Evolutionary conservation across 805 yeast species (phyloP).

Genomic region (Candida xyloterini): DNA sequence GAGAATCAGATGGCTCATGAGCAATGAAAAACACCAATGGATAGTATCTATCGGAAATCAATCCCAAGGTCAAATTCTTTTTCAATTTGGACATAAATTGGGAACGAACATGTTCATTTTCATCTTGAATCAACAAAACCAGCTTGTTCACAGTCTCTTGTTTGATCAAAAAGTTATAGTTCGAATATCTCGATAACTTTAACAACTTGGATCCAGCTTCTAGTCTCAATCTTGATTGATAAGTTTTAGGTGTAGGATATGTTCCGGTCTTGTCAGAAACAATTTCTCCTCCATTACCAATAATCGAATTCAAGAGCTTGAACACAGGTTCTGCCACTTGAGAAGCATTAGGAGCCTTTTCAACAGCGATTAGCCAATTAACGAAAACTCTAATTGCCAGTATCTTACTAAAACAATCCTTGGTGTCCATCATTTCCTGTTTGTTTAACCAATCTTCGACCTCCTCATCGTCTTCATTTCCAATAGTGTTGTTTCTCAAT

Average conservation of each 20-base stretch:
- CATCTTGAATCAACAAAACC: conserved; percentile 65
- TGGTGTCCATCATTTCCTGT: conserved; percentile 15
- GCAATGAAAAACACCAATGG: conserved; percentile 72
- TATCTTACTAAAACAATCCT: conserved; percentile 27
- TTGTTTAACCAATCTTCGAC: conserved; percentile 41
- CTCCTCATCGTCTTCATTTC: conserved; percentile 48
- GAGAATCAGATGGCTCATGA: conserved; percentile 59
- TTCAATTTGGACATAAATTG: conserved; percentile 50
- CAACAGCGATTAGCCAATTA: conserved; percentile 45
- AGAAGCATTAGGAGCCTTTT: conserved; percentile 37
- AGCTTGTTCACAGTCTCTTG: conserved; percentile 52
- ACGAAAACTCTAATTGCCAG: conserved; percentile 53
- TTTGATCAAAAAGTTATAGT: conserved; percentile 49
- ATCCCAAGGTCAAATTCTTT: conserved; percentile 46
- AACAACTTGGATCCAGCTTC: conserved; percentile 65
- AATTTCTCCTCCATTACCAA: conserved; percentile 78
- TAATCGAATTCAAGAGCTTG: conserved; percentile 61
- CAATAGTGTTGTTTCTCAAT: conserved; percentile 44
- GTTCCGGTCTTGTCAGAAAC: conserved; percentile 41
- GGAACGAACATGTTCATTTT: conserved; percentile 52
- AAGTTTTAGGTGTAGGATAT: conserved; percentile 61
- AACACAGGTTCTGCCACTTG: conserved; percentile 60
- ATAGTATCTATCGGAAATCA: conserved; percentile 61
- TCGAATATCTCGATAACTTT: conserved; percentile 57
- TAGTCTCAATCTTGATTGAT: conserved; percentile 60